These are phyloP conservation scores for Davidsoniella eucalypti DNA, from an alignment of 2,329 filamentous ascomycete genomes.

Conservation along the genomic window DNA sequence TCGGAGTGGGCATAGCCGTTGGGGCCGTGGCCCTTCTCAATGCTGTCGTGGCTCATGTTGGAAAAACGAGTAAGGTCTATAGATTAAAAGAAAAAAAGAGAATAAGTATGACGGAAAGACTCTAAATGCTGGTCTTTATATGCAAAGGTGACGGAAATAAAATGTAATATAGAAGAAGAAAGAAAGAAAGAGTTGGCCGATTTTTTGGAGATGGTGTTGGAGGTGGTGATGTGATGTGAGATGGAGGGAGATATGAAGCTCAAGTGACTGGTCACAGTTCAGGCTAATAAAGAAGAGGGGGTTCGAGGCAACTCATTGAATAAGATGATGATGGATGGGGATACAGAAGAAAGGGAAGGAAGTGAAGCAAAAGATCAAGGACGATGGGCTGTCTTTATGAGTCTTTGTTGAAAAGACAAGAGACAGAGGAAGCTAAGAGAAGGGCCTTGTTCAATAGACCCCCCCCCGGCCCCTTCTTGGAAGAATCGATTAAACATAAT, in stretches of 20 bases:
- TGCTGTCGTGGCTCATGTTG: constrained; percentile 12
- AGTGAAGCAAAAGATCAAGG: neutral
- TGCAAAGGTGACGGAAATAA: neutral
- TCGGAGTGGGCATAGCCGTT: constrained; percentile 8
- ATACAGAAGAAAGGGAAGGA: neutral
- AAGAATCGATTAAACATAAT: no score
- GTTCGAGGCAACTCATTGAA: constrained; percentile 4
- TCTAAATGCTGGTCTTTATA: neutral
- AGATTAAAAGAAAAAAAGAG: constrained; percentile 1
- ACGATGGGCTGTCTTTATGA: constrained; percentile 1
- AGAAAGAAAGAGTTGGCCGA: neutral
- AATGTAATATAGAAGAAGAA: neutral
- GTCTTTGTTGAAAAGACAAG: neutral
- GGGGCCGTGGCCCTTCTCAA: constrained; percentile 11
- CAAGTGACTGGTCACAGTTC: constrained; percentile 6
- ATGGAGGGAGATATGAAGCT: neutral
- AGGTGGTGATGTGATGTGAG: neutral
- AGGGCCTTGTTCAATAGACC: no score
- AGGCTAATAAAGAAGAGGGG: neutral
- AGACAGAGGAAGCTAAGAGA: neutral
- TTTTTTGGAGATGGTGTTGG: no score
- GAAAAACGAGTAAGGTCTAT: constrained; percentile 12
- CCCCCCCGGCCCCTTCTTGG: no score
- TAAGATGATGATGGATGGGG: neutral
- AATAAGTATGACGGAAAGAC: constrained; percentile 8